These are phyloP conservation scores for Penicillium palitans DNA, from an alignment of 2,329 filamentous ascomycete genomes.

Conservation along the genomic window DNA sequence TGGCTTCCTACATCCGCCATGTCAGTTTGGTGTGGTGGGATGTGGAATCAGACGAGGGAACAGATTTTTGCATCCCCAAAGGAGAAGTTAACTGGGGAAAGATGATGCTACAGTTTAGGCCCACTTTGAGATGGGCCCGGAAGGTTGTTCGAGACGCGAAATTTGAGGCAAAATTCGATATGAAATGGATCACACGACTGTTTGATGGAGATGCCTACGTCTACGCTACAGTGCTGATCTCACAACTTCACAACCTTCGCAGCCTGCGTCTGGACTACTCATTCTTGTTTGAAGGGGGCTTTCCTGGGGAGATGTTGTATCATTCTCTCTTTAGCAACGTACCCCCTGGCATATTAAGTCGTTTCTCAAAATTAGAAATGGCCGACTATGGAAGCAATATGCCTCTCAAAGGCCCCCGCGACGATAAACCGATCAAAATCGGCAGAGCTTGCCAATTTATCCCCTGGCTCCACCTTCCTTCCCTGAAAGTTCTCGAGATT, in stretches of 20 bases:
- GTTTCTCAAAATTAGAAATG: background rate
- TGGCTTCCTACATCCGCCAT: background rate
- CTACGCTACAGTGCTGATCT: conserved; percentile 1
- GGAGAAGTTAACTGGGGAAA: background rate
- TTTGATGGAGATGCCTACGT: background rate
- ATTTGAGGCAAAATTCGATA: background rate
- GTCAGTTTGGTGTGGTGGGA: conserved; percentile 6
- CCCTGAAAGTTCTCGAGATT: conserved; percentile 4
- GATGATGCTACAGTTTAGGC: background rate
- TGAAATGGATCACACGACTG: background rate
- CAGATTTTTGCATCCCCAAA: background rate
- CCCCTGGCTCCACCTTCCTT: conserved; percentile 11
- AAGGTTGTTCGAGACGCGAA: background rate
- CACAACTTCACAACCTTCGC: conserved; percentile 3
- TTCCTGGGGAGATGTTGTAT: background rate
- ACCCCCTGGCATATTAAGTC: background rate
- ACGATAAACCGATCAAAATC: background rate
- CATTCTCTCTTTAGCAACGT: conserved; percentile 3
- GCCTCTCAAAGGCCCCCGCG: background rate
- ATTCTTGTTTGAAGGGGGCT: background rate
- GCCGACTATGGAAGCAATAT: conserved; percentile 6
- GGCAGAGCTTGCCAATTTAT: background rate
- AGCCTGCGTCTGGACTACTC: conserved; percentile 2
- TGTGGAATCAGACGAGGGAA: too few species aligned
- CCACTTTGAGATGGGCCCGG: background rate